These are phyloP conservation scores for Tricholoma hemisulphureum DNA, from an alignment of 768 basidiomycete species.

Conservation along the genomic window DNA sequence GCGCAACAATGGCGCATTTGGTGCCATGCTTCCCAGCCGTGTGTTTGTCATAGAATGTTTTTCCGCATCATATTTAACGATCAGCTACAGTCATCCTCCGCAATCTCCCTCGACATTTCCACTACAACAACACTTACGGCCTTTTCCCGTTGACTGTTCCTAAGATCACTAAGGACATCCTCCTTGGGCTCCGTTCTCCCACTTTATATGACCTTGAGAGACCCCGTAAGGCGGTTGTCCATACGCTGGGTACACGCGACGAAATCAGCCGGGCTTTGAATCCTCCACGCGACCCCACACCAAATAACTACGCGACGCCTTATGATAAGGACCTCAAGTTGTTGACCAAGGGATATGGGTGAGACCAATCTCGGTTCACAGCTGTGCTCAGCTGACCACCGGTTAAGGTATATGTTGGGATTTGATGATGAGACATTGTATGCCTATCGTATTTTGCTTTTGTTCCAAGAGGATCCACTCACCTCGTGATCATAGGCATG, in stretches of 20 bases:
- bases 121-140: slow-evolving; percentile 5
- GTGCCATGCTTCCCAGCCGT: slow-evolving; percentile 22
- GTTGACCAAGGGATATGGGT: slow-evolving; percentile 2
- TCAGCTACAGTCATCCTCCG: neutral
- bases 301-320: neutral
- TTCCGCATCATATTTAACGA: neutral
- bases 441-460: neutral
- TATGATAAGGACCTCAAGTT: slow-evolving; percentile 8
- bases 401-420: slow-evolving; percentile 8
- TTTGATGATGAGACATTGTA: slow-evolving; percentile 4
- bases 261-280: neutral
- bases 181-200: neutral
- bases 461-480: neutral
- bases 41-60: neutral
- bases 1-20: slow-evolving; percentile 18
- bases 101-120: neutral
- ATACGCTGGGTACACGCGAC: neutral
- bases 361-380: neutral
- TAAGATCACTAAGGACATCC: neutral
- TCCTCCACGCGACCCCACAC: no score
- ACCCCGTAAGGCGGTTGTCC: neutral
- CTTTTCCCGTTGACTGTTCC: slow-evolving; percentile 6
- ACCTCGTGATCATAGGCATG: neutral
- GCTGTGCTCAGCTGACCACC: neutral
- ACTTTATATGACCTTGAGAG: neutral